Percentiles rank a stretch among this genome's conserved stretches.
Conservation (phyloP, 768 basidiomycete species). For the Xerocomus potaroensis region DNA sequence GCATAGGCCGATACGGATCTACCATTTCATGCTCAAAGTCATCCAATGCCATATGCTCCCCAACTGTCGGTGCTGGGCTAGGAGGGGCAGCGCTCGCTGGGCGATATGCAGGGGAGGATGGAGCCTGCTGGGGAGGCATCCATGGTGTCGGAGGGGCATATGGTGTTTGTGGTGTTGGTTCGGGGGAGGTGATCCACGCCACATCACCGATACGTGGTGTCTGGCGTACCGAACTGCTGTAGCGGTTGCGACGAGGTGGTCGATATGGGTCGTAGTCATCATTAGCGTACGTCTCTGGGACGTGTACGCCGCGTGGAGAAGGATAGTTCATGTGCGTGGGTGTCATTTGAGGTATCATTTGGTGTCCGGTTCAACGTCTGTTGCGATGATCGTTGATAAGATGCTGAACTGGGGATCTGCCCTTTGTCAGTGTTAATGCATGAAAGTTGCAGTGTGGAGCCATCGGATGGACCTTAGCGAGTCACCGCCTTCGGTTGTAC, state of each 20-base stretch:
- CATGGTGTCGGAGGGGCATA: conserved; percentile 3
- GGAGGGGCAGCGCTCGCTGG: conserved; percentile 11
- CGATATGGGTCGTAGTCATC: conserved; percentile 10
- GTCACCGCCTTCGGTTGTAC: not conserved
- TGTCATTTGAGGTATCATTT: conserved; percentile 18
- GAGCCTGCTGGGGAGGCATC: not conserved
- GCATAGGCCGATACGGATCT: conserved; percentile 8
- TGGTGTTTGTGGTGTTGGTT: conserved; percentile 12
- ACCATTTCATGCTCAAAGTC: conserved; percentile 4
- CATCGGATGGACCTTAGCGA: not conserved
- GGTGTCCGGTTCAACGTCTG: not conserved
- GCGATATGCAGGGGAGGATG: conserved; percentile 12
- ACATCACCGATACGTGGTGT: conserved; percentile 22
- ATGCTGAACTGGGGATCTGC: not conserved
- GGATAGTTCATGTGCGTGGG: conserved; percentile 17
- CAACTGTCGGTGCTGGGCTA: conserved; percentile 26
- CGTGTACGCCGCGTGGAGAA: conserved; percentile 23
- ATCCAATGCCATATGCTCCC: conserved; percentile 29
- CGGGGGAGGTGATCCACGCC: conserved; percentile 21
- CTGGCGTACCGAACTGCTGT: conserved; percentile 16
- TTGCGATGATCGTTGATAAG: not conserved
- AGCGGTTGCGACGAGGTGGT: conserved; percentile 17
- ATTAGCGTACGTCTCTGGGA: conserved; percentile 12
- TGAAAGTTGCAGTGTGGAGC: not conserved
- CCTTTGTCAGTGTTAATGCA: not conserved